Base-by-base conservation (phyloP, 2,329 filamentous ascomycete species). In the Pyrenophora teres region DNA sequence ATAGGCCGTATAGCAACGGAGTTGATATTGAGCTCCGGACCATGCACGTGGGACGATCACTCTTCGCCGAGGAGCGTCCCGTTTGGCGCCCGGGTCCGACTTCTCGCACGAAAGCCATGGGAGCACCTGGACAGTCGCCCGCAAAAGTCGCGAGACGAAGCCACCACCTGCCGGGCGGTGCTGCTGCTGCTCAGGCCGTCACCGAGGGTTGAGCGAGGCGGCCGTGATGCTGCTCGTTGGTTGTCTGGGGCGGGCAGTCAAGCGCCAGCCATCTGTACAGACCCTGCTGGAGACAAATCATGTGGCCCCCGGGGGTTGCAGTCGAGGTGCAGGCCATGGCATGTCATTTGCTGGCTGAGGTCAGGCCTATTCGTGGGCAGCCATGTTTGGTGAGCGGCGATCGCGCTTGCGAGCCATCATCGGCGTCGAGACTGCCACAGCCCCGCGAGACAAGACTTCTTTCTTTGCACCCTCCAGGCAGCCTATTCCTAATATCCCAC, bases 351-450 rank as follows among this genome's bases (percentile, higher is more conserved):
- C 57, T 63, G 53, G 44, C 45, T 31, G 41, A 39, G 38, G 57
- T 47, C 57, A 54, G 50, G 49, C 46, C 41, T 43, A 54, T 54
- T 45, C 36, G 52, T 43, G 32, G 51, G 60, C 58, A 63, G 54
- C 57, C 60, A 57, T 55, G 40, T 49, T 59, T 41, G 58, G 49
- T 60, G 63, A 30, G 54, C 56, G 58, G 31, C 51, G 56, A 63
- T 64, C 58, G 60, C 53, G 50, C 37, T 47, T 46, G 46, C 30
- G 48, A 46, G 54, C 38, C 45, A 55, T 57, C 44, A 59, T 45
- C 57, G 45, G 44, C 39, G 44, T 52, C 44, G 27, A 47, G 54
- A 46, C 39, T 33, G 36, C 44, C 35, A 47, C 50, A 50, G 48
- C 35, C 45, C 50, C 45, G 45, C 39, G 45, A 44, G 39, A 49